Evolutionary conservation across 371 early-diverging fungal genomes (phyloP), one percentile per base, ranked within the genome.

Genomic region (Mucor saturninus): DNA sequence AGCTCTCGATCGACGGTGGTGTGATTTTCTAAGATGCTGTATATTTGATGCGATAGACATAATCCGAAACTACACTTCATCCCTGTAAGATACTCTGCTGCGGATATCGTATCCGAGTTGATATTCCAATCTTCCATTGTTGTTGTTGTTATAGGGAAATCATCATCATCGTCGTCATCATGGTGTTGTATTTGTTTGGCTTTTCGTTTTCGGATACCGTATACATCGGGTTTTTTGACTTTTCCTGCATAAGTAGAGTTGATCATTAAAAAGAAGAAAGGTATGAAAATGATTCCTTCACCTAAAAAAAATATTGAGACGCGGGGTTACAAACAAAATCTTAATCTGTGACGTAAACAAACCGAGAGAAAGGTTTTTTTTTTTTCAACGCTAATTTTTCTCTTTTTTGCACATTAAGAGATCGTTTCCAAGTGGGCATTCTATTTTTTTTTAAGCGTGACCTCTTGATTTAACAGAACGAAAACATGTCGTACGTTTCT

Each of bases 41-140:
- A 80, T 2, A 80, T 61, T 53, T 80, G 80, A 59, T 80, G 80
- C 9, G 75, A 13, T 42, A 76, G 68, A 32, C 80, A 80, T 14
- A 60, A 32, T 29, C 30, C 49, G 38, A 67, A 38, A 26, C 45
- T 45, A 38, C 56, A 21, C 35, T 49, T 56, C 0, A 62, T 49
- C 37, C 59, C 15, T 42, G 76, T 80, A 26, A 80, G 62, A 13
- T 65, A 69, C 14, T 69, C 60, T 30, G 77, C 80, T 54, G 77
- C 69, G 26, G 64, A 60, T 29, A 62, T 31, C n/a, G 70, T 65
- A 61, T 80, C 76, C 2, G 77, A 75, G 15, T 67, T 42, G 1
- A 67, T 11, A 38, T 42, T 28, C 21, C 31, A 31, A 15, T 2
- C 8, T 4, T 51, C 11, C 6, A 6, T 6, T 35, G 35, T 49